Percentiles rank a stretch among this genome's conserved stretches.
Conservation (phyloP, 768 basidiomycete genomes). For the Pleurotus djamor region DNA sequence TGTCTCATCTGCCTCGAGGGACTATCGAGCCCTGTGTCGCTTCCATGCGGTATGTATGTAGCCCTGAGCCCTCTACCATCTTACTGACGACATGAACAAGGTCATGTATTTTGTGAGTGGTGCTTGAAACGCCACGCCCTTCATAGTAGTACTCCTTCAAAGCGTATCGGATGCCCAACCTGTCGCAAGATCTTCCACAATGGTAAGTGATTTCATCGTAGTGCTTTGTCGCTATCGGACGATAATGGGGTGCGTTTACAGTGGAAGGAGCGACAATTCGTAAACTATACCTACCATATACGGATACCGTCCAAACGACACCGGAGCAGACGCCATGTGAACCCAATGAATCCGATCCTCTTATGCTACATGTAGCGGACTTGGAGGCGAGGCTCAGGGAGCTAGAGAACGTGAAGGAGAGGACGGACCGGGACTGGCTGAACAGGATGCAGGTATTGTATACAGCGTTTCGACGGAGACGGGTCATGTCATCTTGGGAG, state of each 20-base stretch:
- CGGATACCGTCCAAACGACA: background rate
- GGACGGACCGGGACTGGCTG: background rate
- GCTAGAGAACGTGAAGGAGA: background rate
- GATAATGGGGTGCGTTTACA: too few relatives aligned
- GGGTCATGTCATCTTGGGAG: background rate
- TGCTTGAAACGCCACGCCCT: background rate
- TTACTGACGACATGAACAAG: background rate
- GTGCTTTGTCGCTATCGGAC: background rate
- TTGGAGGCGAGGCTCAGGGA: background rate
- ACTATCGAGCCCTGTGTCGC: background rate
- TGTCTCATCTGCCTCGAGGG: background rate
- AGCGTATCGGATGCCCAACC: background rate
- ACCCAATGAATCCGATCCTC: background rate
- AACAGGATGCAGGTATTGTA: background rate
- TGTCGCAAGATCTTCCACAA: background rate
- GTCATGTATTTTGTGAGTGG: background rate
- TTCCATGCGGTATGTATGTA: background rate
- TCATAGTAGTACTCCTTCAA: background rate
- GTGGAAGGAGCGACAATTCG: background rate
- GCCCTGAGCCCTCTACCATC: background rate
- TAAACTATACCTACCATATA: background rate
- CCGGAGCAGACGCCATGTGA: background rate
- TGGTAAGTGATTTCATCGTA: background rate
- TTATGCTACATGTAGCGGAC: background rate
- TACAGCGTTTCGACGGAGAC: background rate